A percentile compares a stretch with the other conserved stretches of the same genome.
These are phyloP conservation scores for Chamaecyparis obtusa DNA, from an alignment of 75 land plant genomes.

Conservation along the genomic window DNA sequence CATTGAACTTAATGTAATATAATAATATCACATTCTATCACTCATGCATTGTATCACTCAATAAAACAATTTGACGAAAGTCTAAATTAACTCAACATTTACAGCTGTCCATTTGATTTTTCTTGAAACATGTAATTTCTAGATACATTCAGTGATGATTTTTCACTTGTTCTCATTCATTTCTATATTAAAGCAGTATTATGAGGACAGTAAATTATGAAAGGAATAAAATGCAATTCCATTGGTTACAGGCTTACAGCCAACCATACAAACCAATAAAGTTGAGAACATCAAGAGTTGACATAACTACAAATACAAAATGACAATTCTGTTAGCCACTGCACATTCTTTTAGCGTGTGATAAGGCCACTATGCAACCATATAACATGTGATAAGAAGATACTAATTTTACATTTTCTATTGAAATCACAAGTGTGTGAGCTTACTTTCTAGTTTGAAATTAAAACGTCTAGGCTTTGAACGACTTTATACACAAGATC, in stretches of 20 bases:
- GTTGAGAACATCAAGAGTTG: neutral
- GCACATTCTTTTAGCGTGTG: neutral
- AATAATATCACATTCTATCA: neutral
- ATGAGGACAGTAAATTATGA: neutral
- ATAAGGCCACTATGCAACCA: neutral
- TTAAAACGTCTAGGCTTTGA: no score
- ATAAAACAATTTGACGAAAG: neutral
- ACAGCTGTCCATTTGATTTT: neutral
- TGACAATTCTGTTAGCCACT: neutral
- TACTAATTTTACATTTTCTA: neutral
- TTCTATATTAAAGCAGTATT: neutral
- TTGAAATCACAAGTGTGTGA: no score
- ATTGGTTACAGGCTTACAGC: no score
- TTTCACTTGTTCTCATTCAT: neutral
- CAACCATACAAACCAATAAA: neutral
- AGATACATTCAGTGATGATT: neutral
- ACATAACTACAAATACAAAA: slow-evolving; percentile 1
- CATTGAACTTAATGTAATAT: neutral
- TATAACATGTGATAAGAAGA: neutral
- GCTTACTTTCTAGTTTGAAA: neutral
- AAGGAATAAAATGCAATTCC: neutral
- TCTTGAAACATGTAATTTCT: neutral
- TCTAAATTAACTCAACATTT: neutral
- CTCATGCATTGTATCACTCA: neutral
- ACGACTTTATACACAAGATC: neutral